Base-by-base conservation (phyloP, 148 eudicot species). In the Vaccinium vitisidaea region DNA sequence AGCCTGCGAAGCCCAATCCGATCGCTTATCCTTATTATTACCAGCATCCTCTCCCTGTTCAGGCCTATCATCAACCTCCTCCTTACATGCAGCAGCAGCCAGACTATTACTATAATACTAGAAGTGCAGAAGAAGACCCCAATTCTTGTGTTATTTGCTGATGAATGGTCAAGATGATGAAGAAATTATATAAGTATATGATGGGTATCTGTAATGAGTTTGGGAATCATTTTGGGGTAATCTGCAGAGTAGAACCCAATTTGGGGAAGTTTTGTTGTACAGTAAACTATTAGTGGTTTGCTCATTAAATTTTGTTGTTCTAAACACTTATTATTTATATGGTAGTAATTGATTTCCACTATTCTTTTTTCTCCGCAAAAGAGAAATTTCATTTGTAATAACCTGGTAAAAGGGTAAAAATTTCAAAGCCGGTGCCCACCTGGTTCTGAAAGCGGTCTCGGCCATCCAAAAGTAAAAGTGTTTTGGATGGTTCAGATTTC, bases 141-240 rank as follows among this genome's bases (percentile, higher is more conserved):
- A 90, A 87, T 89, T 63, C 82, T 85, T 94, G 95, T 88, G 92
- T 85, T 53, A 94, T 94, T 83, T 88, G 92, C 82, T 94, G 67
- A 58, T 43, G 46, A 43, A 4, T 27, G 23, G 19, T 8, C 9
- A 25, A 1, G 4, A n/a, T 65, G 71, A 4, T 11, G 7, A 25
- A 3, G 15, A 13, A 1, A 13, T 4, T 23, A 25, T 12, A 23
- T 10, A 9, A 63, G 25, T 59, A 55, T 3, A 19, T 59, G 67
- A 0, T 63, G 70, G 9, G 23, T 2, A 25, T 8, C 1, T n/a
- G 14, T 69, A 0, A 5, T 13, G 18, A 13, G 43, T 69, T 69
- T 69, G 43, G 43, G 43, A 65, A 8, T 27, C 39, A 69, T 69
- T 27, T 69, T 69, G 74, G 74, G 16, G 71, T 65, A 50, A 30